Evolutionary conservation across 192 early-diverging fungal species (phyloP).

Genomic region (Chytriomyces sp.): DNA sequence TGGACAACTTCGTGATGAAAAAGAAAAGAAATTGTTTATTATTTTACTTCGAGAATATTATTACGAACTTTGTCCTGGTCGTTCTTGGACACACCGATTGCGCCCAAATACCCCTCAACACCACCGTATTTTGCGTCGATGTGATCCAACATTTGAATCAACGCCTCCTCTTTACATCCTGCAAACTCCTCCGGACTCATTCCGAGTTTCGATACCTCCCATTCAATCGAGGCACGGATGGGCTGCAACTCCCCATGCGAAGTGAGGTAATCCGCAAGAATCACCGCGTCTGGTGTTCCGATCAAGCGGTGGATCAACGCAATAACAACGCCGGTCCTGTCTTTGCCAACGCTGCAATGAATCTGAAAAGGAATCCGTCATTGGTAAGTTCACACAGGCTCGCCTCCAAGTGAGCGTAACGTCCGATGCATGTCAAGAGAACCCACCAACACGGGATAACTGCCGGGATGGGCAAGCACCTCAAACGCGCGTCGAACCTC

Average conservation of each 20-base stretch:
- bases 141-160: background rate
- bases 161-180: constrained; percentile 4
- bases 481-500: background rate
- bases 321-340: constrained; percentile 46
- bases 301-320: constrained; percentile 6
- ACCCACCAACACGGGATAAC: no score
- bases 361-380: constrained; percentile 44
- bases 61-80: constrained; percentile 1
- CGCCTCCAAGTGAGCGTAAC: no score
- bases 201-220: constrained; percentile 7
- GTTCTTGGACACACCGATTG: constrained; percentile 7
- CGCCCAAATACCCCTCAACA: constrained; percentile 9
- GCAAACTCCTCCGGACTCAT: constrained; percentile 13
- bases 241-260: constrained; percentile 7
- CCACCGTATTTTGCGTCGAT: constrained; percentile 9
- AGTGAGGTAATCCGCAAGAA: background rate
- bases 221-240: background rate
- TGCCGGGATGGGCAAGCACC: no score
- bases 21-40: background rate
- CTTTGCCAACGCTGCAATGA: constrained; percentile 57
- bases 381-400: no score
- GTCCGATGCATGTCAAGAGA: no score
- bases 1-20: no score
- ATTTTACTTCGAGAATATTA: background rate
- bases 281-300: background rate